phyloP scores from a whole-genome alignment of 768 basidiomycete genomes.

The Mycena venus region DNA sequence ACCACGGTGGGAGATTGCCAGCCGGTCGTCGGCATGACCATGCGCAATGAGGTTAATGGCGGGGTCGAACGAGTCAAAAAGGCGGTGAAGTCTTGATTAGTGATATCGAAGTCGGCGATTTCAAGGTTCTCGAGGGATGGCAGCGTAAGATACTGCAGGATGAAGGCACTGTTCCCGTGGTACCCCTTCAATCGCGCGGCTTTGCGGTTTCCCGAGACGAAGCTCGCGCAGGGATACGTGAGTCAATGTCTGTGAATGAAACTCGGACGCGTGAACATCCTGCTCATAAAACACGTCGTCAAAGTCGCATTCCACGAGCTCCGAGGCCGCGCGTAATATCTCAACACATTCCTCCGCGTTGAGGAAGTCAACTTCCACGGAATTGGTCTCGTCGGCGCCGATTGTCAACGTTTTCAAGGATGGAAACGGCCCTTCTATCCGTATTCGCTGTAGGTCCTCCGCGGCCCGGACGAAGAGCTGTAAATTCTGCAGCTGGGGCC shows the following conservation, averaged over 20 bases:
- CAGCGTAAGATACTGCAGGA: neutral
- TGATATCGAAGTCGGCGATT: neutral
- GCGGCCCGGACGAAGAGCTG: neutral
- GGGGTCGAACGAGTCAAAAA: neutral
- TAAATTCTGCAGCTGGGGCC: neutral
- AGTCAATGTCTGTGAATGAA: neutral
- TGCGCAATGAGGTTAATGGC: neutral
- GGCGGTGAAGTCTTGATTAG: neutral
- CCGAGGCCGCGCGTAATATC: conserved; percentile 5
- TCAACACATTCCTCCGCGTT: neutral
- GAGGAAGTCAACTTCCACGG: neutral
- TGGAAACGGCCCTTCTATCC: neutral
- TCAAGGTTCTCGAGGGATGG: neutral
- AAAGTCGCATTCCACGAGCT: neutral
- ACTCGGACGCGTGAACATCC: neutral
- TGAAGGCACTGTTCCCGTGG: neutral
- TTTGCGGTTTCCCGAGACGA: neutral
- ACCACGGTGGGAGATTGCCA: neutral
- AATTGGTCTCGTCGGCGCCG: neutral
- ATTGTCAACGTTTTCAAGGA: neutral
- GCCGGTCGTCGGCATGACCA: neutral
- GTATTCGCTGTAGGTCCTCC: neutral
- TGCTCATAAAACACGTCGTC: neutral
- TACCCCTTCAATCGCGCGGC: neutral
- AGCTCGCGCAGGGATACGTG: neutral